Evolutionary conservation across 2,329 filamentous ascomycete species (phyloP).

Genomic region (Botryosphaeria agaves): DNA sequence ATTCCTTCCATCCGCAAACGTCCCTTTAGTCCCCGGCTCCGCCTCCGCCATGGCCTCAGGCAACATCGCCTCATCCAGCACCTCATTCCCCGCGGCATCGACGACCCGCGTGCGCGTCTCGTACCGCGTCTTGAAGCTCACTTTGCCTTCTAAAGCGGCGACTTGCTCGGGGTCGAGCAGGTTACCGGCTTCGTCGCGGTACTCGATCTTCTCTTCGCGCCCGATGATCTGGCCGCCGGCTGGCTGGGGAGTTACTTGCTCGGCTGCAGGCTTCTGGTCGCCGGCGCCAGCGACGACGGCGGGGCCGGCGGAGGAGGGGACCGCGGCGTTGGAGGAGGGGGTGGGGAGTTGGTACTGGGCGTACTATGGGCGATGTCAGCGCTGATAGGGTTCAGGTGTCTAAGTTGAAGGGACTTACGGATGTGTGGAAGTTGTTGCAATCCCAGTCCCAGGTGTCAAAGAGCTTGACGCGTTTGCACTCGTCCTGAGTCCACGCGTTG

Average conservation of each 20-base stretch:
- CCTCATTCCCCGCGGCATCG: conserved; percentile 62
- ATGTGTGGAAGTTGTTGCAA: conserved; percentile 80
- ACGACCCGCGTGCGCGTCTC: conserved; percentile 83
- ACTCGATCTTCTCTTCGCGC: conserved; percentile 75
- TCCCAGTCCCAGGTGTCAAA: conserved; percentile 92
- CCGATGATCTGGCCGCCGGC: conserved; percentile 14
- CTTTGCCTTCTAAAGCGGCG: conserved; percentile 70
- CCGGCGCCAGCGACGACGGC: conserved; percentile 12
- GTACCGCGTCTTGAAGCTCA: conserved; percentile 88
- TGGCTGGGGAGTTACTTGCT: conserved; percentile 13
- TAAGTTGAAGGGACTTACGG: conserved; percentile 43
- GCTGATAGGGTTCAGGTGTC: background rate
- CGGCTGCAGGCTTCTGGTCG: conserved; percentile 18
- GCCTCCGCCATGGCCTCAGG: conserved; percentile 26
- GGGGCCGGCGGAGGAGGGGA: conserved; percentile 9
- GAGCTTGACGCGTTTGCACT: conserved; percentile 77
- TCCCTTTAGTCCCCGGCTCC: conserved; percentile 30
- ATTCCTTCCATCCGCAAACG: conserved; percentile 31
- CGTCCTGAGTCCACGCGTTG: conserved; percentile 78
- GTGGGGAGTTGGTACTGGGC: conserved; percentile 12
- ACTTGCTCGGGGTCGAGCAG: conserved; percentile 73
- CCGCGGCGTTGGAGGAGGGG: conserved; percentile 7
- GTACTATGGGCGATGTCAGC: conserved; percentile 14
- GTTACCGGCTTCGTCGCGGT: conserved; percentile 88
- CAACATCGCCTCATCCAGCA: conserved; percentile 30